These are phyloP conservation scores for Carpinus fangiana DNA, from an alignment of 306 rosid genomes.

Conservation along the genomic window DNA sequence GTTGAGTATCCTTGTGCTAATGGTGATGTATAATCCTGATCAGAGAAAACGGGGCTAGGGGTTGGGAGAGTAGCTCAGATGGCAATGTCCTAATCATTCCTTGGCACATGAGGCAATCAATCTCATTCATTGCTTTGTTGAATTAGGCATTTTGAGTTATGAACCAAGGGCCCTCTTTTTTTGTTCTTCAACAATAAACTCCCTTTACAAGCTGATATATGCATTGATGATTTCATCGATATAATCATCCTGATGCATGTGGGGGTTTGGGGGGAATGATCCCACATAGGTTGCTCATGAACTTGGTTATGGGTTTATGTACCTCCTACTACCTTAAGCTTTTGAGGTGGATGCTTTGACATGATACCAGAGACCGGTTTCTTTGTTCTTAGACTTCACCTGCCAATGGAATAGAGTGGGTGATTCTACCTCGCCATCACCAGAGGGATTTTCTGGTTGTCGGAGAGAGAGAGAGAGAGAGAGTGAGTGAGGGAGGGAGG, in stretches of 20 bases:
- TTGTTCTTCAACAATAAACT: not conserved
- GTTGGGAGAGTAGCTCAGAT: too few relatives aligned
- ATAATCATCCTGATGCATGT: not conserved
- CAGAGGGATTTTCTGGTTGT: too few relatives aligned
- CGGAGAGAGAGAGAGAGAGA: too few relatives aligned
- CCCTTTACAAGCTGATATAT: not conserved
- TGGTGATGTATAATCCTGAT: too few relatives aligned
- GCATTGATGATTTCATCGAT: not conserved
- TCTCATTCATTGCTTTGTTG: not conserved
- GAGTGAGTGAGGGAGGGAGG: too few relatives aligned
- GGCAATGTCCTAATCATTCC: too few relatives aligned
- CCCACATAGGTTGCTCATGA: not conserved
- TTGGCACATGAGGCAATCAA: too few relatives aligned
- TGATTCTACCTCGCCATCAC: too few relatives aligned
- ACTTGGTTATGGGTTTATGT: not conserved
- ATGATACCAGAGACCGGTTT: not conserved
- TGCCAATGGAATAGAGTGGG: not conserved
- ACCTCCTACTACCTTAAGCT: not conserved
- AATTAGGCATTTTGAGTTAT: too few relatives aligned
- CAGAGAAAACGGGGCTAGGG: too few relatives aligned
- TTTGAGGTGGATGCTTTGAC: not conserved
- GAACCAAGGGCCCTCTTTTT: not conserved
- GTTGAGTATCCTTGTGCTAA: too few relatives aligned
- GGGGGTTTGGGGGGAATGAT: not conserved
- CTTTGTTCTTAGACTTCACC: not conserved